Conservation (phyloP, 768 basidiomycete genomes). For the Boletales sp. region DNA sequence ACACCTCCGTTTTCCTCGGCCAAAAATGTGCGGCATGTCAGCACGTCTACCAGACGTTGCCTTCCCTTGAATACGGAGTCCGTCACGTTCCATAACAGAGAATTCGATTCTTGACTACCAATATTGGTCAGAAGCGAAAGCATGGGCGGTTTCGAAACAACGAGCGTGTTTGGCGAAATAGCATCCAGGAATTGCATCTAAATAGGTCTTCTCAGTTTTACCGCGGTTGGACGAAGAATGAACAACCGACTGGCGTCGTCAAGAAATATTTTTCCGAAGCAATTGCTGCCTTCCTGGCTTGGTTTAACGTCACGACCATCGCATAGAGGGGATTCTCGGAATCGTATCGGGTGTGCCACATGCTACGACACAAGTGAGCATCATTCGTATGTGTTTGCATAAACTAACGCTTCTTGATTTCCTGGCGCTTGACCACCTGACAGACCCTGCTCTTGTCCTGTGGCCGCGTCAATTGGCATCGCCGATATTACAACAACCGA, state of each 20-base stretch:
- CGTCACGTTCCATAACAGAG: conserved; percentile 41
- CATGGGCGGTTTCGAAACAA: conserved; percentile 53
- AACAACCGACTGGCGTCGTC: conserved; percentile 39
- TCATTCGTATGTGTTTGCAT: background rate
- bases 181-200: conserved; percentile 47
- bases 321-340: conserved; percentile 46
- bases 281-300: conserved; percentile 50
- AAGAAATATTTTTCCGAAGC: conserved; percentile 41
- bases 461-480: background rate
- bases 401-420: conserved; percentile 49
- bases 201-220: background rate
- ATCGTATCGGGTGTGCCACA: conserved; percentile 59
- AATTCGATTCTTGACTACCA: conserved; percentile 36
- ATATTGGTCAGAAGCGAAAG: conserved; percentile 55
- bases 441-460: conserved; percentile 50
- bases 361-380: conserved; percentile 32
- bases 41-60: conserved; percentile 48
- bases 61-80: conserved; percentile 37
- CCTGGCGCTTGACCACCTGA: conserved; percentile 41
- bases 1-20: conserved; percentile 42
- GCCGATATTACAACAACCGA: background rate
- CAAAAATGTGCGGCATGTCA: conserved; percentile 42
- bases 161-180: conserved; percentile 38
- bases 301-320: conserved; percentile 48
- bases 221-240: background rate